Percentiles rank a stretch among this genome's conserved stretches.
Conservation (phyloP, 1,139 yeast genomes). For the Schwanniomyces etchellsii region DNA sequence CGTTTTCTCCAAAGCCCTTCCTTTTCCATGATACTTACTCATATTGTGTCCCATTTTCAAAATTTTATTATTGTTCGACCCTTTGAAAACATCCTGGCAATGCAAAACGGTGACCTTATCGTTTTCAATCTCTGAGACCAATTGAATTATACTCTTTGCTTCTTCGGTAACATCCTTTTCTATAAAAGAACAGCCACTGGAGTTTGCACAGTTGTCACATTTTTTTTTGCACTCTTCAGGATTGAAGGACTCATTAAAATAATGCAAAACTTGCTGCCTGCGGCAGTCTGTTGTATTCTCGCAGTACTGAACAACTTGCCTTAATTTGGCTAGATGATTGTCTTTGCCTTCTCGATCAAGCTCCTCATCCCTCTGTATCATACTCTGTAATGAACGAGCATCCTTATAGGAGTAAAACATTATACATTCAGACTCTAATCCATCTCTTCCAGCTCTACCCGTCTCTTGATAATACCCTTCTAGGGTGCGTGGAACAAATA, state of each 20-base stretch:
- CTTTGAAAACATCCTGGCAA: conserved; percentile 80
- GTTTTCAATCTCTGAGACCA: conserved; percentile 53
- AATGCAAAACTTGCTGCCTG: conserved; percentile 79
- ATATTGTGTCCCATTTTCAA: conserved; percentile 57
- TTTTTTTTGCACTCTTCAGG: conserved; percentile 58
- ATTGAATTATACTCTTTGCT: conserved; percentile 53
- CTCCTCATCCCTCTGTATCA: conserved; percentile 74
- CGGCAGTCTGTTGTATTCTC: conserved; percentile 90
- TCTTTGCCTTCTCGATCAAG: conserved; percentile 62
- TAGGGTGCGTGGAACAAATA: conserved; percentile 81
- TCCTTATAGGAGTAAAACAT: conserved; percentile 78
- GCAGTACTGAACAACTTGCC: conserved; percentile 87
- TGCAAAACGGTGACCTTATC: conserved; percentile 70
- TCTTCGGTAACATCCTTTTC: conserved; percentile 65
- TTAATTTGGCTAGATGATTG: conserved; percentile 69
- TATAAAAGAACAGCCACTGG: conserved; percentile 35
- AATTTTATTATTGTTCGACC: conserved; percentile 61
- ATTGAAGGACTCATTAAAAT: conserved; percentile 80
- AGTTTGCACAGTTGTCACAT: conserved; percentile 80
- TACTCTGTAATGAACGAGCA: conserved; percentile 63
- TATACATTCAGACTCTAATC: conserved; percentile 71
- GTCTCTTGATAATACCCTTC: conserved; percentile 98
- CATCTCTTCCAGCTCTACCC: conserved; percentile 99
- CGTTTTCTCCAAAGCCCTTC: conserved; percentile 54
- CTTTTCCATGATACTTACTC: conserved; percentile 63